phyloP scores from a whole-genome alignment of 192 early-diverging fungal species.

The Obelidium mucronatum region DNA sequence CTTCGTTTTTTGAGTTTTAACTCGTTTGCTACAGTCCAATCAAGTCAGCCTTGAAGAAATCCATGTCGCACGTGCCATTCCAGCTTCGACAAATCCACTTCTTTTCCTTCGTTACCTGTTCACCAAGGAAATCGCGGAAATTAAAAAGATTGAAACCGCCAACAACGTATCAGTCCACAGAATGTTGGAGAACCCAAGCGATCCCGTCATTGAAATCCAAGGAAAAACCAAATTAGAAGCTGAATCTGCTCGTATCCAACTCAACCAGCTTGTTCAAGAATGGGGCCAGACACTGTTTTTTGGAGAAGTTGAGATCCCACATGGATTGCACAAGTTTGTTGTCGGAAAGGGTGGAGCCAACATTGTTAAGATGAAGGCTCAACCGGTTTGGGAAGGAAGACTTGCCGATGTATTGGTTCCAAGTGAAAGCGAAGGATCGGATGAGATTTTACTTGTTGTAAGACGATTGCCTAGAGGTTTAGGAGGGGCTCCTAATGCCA shows the following conservation, averaged over 20 bases:
- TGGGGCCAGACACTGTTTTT: conserved; percentile 64
- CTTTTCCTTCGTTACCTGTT: conserved; percentile 78
- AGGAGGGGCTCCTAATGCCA: conserved; percentile 35
- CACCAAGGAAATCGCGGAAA: conserved; percentile 66
- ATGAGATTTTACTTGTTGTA: conserved; percentile 82
- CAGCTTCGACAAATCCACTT: conserved; percentile 51
- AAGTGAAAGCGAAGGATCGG: conserved; percentile 64
- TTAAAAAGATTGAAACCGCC: conserved; percentile 82
- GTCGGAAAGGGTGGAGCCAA: conserved; percentile 90
- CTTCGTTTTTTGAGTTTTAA: conserved; percentile 3
- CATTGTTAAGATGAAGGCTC: conserved; percentile 81
- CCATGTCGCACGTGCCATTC: conserved; percentile 68
- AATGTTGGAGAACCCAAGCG: conserved; percentile 5
- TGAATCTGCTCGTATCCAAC: conserved; percentile 68
- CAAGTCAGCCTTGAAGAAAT: conserved; percentile 75
- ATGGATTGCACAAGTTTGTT: conserved; percentile 74
- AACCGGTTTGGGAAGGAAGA: conserved; percentile 64
- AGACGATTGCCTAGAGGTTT: conserved; percentile 56
- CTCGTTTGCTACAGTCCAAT: conserved; percentile 58
- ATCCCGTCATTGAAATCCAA: conserved; percentile 76
- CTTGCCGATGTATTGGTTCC: conserved; percentile 85
- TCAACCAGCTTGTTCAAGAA: conserved; percentile 60
- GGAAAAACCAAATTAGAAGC: conserved; percentile 69
- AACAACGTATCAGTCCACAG: conserved; percentile 42
- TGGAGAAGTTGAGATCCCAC: conserved; percentile 76